Conservation (phyloP, 345 rosid species). For the Populus simonii region DNA sequence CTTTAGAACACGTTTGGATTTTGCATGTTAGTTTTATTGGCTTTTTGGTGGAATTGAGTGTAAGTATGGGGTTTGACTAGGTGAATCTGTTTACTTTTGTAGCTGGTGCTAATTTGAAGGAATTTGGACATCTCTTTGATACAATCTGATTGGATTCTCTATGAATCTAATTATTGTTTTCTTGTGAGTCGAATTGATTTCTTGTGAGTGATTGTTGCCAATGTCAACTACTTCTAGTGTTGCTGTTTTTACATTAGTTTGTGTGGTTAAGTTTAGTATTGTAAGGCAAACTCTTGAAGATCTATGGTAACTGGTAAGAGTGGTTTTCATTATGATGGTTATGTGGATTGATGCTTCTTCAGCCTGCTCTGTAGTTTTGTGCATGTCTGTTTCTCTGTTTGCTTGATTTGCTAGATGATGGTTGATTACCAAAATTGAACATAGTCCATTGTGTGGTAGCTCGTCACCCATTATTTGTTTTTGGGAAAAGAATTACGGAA, state of each 20-base stretch:
- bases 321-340: background rate
- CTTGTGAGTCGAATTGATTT: background rate
- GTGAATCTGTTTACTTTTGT: background rate
- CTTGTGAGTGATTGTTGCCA: background rate
- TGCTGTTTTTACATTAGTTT: background rate
- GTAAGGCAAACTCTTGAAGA: background rate
- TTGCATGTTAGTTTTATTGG: background rate
- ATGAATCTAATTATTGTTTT: background rate
- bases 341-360: background rate
- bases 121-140: background rate
- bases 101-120: background rate
- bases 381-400: background rate
- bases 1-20: background rate
- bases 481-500: background rate
- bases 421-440: background rate
- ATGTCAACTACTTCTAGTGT: background rate
- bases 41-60: background rate
- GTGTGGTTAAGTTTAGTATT: background rate
- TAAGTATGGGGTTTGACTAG: background rate
- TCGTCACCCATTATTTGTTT: background rate
- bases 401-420: background rate
- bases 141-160: background rate
- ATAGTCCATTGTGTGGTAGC: background rate
- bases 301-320: background rate
- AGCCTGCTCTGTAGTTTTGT: background rate